phyloP scores from a whole-genome alignment of 1,139 yeast species.

The Kodamaea plutei region DNA sequence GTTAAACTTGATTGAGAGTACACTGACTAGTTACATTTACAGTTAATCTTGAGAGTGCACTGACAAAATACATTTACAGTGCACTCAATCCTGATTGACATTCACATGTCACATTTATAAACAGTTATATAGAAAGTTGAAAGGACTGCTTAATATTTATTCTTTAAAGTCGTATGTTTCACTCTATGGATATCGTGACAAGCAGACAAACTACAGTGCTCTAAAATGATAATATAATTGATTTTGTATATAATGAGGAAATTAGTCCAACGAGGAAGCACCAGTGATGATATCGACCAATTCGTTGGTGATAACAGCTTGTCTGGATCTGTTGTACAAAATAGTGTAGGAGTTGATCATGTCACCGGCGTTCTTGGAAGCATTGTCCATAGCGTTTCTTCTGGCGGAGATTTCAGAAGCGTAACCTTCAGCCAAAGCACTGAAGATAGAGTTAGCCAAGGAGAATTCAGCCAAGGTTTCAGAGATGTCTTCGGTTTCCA shows the following conservation, averaged over 20 bases:
- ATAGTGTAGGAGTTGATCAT: constrained; percentile 96
- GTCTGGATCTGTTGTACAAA: constrained; percentile 99
- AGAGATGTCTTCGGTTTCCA: constrained; percentile 68
- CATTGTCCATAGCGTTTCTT: constrained; percentile 99
- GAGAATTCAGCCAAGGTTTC: constrained; percentile 77
- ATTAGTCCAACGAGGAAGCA: constrained; percentile 94
- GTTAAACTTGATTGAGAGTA: constrained; percentile 50
- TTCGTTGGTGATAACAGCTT: constrained; percentile 99
- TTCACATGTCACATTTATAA: no score
- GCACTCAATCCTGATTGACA: no score
- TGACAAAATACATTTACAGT: no score
- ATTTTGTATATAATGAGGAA: no score
- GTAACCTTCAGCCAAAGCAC: constrained; percentile 97
- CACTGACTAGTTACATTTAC: background rate
- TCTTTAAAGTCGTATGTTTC: no score
- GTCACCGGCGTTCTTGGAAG: constrained; percentile 99
- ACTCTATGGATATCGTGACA: no score
- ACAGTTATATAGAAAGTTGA: no score
- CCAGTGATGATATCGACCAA: constrained; percentile 99
- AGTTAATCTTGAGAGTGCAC: background rate
- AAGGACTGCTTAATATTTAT: no score
- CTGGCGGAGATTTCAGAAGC: constrained; percentile 98
- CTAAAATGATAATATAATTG: no score
- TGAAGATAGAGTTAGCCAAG: constrained; percentile 81
- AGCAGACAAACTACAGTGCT: no score